Conservation (phyloP, 352 stramenopile species). For the Pythium diclinum region DNA sequence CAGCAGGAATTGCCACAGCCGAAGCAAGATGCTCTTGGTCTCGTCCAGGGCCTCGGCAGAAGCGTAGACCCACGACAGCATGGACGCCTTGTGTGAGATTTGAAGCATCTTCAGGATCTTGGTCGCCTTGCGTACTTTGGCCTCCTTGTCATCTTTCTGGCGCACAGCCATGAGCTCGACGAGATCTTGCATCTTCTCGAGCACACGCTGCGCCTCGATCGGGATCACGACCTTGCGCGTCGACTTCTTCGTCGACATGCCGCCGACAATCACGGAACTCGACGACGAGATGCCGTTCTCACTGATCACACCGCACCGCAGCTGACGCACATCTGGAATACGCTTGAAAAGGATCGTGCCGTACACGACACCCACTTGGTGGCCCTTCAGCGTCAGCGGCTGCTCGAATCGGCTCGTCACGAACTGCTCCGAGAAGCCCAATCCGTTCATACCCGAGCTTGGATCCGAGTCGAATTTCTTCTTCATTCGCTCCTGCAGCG, state of each 20-base stretch:
- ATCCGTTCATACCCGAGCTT: conserved; percentile 36
- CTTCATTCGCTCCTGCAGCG: conserved; percentile 82
- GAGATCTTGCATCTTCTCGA: conserved; percentile 88
- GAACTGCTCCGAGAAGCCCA: conserved; percentile 69
- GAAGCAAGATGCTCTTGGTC: conserved; percentile 82
- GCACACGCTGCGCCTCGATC: conserved; percentile 78
- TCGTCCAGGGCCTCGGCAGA: conserved; percentile 81
- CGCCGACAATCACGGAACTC: conserved; percentile 83
- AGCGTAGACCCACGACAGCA: conserved; percentile 87
- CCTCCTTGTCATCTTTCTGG: conserved; percentile 89
- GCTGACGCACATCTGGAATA: conserved; percentile 85
- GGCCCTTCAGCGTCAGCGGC: conserved; percentile 81
- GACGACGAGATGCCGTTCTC: conserved; percentile 87
- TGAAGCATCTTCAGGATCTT: conserved; percentile 90
- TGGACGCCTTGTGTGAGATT: conserved; percentile 87
- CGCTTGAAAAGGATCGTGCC: conserved; percentile 87
- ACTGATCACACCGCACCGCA: conserved; percentile 85
- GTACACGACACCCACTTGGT: conserved; percentile 85
- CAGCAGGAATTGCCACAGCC: conserved; percentile 85
- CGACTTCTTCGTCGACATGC: conserved; percentile 54
- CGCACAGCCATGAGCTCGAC: conserved; percentile 85
- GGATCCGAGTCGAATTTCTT: conserved; percentile 61
- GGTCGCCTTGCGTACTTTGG: conserved; percentile 85
- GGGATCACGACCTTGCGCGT: conserved; percentile 79
- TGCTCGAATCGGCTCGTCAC: conserved; percentile 87